phyloP scores from a whole-genome alignment of 768 basidiomycete genomes.

The Clavulina sp. region DNA sequence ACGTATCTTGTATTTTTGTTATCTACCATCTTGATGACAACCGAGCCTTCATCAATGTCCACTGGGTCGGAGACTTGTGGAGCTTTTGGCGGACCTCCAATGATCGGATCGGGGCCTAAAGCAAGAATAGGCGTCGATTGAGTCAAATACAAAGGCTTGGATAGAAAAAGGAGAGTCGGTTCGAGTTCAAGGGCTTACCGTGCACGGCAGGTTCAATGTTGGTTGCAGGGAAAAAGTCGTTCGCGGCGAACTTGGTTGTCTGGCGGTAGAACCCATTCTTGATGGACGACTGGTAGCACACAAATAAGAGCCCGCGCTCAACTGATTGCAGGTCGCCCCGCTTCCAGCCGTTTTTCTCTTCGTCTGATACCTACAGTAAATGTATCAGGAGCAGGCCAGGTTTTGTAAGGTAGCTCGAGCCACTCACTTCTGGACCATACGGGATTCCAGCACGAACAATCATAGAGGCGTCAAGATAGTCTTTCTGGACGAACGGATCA shows the following conservation, averaged over 20 bases:
- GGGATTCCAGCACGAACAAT: constrained; percentile 8
- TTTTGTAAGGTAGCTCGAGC: no score
- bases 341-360: no score
- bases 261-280: constrained; percentile 1
- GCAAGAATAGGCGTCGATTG: not conserved
- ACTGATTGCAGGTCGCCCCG: no score
- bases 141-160: not conserved
- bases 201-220: not conserved
- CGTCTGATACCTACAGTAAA: no score
- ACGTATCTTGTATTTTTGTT: not conserved
- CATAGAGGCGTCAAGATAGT: not conserved
- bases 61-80: not conserved
- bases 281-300: constrained; percentile 5
- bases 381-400: no score
- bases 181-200: no score
- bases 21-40: not conserved
- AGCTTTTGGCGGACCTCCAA: not conserved
- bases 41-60: not conserved
- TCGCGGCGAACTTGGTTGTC: not conserved
- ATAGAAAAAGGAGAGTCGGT: not conserved
- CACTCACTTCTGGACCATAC: constrained; percentile 4
- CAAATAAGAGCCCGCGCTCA: constrained; percentile 5
- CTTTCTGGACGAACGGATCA: not conserved
- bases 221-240: constrained; percentile 1
- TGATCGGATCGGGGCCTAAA: constrained; percentile 4